Evolutionary conservation across 2,329 filamentous ascomycete genomes (phyloP), one percentile per base, ranked within the genome.

Genomic region (Dactylonectria macrodidyma): DNA sequence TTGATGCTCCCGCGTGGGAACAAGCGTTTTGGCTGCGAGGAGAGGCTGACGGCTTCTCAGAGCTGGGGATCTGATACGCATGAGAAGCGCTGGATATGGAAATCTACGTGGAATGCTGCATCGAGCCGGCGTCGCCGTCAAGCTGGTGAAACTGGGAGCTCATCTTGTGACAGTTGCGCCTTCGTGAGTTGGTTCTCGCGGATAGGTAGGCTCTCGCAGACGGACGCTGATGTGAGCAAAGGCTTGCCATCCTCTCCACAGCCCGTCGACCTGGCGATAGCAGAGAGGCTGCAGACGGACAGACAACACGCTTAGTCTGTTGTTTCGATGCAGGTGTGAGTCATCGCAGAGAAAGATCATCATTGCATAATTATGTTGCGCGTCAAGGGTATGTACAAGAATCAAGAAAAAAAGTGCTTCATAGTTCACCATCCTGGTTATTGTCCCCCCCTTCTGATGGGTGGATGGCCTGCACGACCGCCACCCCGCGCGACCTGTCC

Each of bases 311-410:
- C 26, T 30, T 30, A 30, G 26, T 30, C 6, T 44, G 41, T 44
- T 11, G 9, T n/a, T 36, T 22, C 26, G 19, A 52, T 22, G 30
- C 50, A 52, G 11, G 4, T 36, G 56, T 59, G 51, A 56, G 44
- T 61, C 57, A 62, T 22, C 33, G n/a, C 11, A 12, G 33, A 54
- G 36, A 54, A 57, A 33, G 22, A 60, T 61, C 46, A 36, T 56
- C 51, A 58, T 16, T 57, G 63, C 63, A 66, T 66, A 57, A 61
- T 55, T 55, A 46, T 55, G 54, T 44, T 30, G 54, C n/a, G 46
- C 47, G 46, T 61, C 41, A 60, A 65, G 24, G 24, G 24, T 47
- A 46, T 60, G 51, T 66, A 54, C 52, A 57, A 41, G 44, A 54
- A 48, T n/a, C 22, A 55, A 19, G 26, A 59, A 33, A 34, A 30